Base-by-base conservation (phyloP, 208 protist species). In the Kentomonas sorsogonicus region DNA sequence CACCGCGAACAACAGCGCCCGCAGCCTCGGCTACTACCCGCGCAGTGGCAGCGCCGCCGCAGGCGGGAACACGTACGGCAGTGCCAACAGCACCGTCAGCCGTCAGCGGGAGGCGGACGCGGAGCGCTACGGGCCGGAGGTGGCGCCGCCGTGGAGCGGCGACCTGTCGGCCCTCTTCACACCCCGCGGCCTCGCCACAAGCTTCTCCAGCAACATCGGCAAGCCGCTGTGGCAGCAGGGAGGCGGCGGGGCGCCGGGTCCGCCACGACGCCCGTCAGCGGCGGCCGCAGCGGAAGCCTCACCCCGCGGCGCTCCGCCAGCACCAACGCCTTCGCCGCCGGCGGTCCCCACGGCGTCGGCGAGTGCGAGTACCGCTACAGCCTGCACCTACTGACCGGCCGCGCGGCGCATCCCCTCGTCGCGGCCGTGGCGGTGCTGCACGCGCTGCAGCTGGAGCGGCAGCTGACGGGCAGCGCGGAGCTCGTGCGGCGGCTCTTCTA, bases 371-470 rank as follows among this genome's bases (percentile, higher is more conserved):
- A 79, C 33, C 65, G 70, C 16, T 89, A 77, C 60, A 89, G 80
- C 53, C 48, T 93, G 29, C 80, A 93, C 64, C 58, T 91, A 0
- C 61, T 89, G 29, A 84, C 64, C 2, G 87, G 87, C n/a, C 63
- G 57, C 34, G 66, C 61, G 27, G 74, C 83, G 1, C 63, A 83
- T 43, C 73, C 74, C 7, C 48, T 91, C 15, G 69, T 82, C n/a
- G 58, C 70, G 22, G 46, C 46, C 13, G 50, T 69, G 25, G 57
- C 78, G 9, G 63, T 77, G 3, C 11, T 72, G n/a, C 40, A 79
- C 53, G 74, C 67, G 4, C 33, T 72, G 16, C 60, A 72, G 20
- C 47, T 83, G 40, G 72, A 75, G 23, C 53, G 36, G 31, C 54
- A 13, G 23, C 44, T 81, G 23, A 64, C 59, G 48, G 73, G 74